Percentiles rank a stretch among this genome's conserved stretches.
Conservation (phyloP, 2,329 filamentous ascomycete genomes). For the Penicillium psychrosexuale region DNA sequence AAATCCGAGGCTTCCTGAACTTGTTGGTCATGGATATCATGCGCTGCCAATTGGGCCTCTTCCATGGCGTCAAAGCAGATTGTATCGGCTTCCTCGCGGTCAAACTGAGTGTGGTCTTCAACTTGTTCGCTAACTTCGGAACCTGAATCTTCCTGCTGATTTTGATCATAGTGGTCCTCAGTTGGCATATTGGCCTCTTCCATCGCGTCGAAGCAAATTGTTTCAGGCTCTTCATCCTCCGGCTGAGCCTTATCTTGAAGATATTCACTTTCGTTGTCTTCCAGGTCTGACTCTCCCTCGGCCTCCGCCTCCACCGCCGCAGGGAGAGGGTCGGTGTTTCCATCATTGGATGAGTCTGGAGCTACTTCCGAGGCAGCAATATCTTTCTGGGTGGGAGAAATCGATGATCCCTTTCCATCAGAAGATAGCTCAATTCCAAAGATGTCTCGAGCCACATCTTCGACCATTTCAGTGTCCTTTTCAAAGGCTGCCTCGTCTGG, state of each 20-base stretch:
- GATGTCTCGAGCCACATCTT: slow-evolving; percentile 22
- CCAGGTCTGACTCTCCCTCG: not conserved
- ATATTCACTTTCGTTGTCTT: slow-evolving; percentile 9
- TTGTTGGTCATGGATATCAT: not conserved
- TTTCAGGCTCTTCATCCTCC: slow-evolving; percentile 16
- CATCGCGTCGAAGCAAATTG: slow-evolving; percentile 3
- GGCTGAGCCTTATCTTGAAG: not conserved
- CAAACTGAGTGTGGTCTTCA: not conserved
- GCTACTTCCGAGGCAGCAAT: not conserved
- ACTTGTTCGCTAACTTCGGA: not conserved
- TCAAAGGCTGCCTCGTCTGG: slow-evolving; percentile 10
- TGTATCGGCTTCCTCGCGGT: slow-evolving; percentile 15
- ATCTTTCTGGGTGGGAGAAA: slow-evolving; percentile 6
- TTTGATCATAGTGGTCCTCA: not conserved
- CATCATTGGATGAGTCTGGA: not conserved
- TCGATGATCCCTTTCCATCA: slow-evolving; percentile 4
- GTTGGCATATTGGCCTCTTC: not conserved
- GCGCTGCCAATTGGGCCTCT: not conserved
- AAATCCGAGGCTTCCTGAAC: not conserved
- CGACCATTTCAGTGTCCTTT: slow-evolving; percentile 20
- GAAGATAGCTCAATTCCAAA: slow-evolving; percentile 23
- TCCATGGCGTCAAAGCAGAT: slow-evolving; percentile 10
- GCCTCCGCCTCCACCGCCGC: not conserved
- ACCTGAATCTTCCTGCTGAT: not conserved
- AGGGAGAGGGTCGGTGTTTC: not conserved